Conservation (phyloP, 73 alveolate genomes). For the Symbiodinium pilosum region DNA sequence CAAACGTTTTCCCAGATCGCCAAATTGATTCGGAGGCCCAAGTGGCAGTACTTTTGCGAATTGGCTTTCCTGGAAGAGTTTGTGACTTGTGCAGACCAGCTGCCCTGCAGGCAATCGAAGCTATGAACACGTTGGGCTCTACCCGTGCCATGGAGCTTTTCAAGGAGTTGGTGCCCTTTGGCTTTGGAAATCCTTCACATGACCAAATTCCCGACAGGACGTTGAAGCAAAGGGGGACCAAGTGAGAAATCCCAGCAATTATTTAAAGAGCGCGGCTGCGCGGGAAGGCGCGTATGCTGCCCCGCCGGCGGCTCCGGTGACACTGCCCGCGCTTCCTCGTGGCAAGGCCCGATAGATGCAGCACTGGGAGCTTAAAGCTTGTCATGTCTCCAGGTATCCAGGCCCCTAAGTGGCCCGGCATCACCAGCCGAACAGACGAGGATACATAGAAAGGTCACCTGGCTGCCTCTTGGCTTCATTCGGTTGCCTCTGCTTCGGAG, state of each 20-base stretch:
- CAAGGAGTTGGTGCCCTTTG: neutral
- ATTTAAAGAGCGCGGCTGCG: conserved; percentile 22
- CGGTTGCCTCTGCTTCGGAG: too few relatives aligned
- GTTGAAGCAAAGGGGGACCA: conserved; percentile 37
- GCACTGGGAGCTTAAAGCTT: neutral
- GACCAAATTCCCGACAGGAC: neutral
- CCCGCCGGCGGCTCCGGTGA: neutral
- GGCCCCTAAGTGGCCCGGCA: neutral
- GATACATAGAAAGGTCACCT: conserved; percentile 21
- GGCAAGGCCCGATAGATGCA: too few relatives aligned
- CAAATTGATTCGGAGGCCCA: conserved; percentile 38
- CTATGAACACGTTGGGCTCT: neutral
- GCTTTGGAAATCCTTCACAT: neutral
- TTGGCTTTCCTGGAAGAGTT: neutral
- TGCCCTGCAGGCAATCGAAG: conserved; percentile 33
- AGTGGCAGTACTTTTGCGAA: too few relatives aligned
- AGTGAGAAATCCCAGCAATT: conserved; percentile 52
- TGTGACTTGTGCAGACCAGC: neutral
- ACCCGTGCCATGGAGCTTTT: conserved; percentile 55
- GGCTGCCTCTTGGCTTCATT: conserved; percentile 39
- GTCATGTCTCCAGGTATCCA: neutral
- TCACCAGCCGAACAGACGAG: neutral
- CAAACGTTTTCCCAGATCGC: conserved; percentile 39
- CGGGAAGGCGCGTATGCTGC: neutral
- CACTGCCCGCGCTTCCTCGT: neutral